Percentiles rank a stretch among this genome's conserved stretches.
Evolutionary conservation across 2,329 filamentous ascomycete species (phyloP).

Genomic region (Pseudocercospora vitis): DNA sequence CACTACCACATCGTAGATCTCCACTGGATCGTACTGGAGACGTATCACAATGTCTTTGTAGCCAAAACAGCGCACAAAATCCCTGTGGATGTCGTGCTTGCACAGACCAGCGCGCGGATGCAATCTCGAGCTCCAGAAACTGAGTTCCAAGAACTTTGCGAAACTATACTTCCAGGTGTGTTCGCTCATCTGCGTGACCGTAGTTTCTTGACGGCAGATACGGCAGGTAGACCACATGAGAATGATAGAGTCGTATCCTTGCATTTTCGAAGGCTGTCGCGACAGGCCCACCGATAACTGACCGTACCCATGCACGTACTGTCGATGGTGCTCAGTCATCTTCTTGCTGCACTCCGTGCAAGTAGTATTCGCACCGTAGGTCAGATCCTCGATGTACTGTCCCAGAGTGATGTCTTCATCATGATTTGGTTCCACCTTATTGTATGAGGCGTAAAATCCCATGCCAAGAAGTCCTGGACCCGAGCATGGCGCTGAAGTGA

Average conservation of each 20-base stretch:
- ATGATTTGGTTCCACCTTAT: slow-evolving; percentile 68
- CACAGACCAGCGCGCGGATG: slow-evolving; percentile 74
- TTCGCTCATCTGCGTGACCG: slow-evolving; percentile 85
- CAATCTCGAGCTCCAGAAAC: slow-evolving; percentile 89
- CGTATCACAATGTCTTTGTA: slow-evolving; percentile 81
- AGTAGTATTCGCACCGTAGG: slow-evolving; percentile 69
- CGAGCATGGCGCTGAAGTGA: slow-evolving; percentile 87
- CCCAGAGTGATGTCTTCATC: slow-evolving; percentile 87
- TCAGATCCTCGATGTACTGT: slow-evolving; percentile 91
- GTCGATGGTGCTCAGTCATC: slow-evolving; percentile 90
- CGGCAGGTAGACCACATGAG: slow-evolving; percentile 99
- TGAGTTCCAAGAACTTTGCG: slow-evolving; percentile 95
- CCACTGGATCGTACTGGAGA: slow-evolving; percentile 89
- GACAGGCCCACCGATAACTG: slow-evolving; percentile 91
- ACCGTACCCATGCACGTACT: slow-evolving; percentile 94
- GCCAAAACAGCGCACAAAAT: slow-evolving; percentile 91
- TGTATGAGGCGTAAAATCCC: slow-evolving; percentile 84
- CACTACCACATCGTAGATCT: slow-evolving; percentile 90
- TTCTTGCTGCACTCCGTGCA: slow-evolving; percentile 83
- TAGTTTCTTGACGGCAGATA: slow-evolving; percentile 84
- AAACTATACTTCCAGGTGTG: slow-evolving; percentile 98
- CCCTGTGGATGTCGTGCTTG: slow-evolving; percentile 85
- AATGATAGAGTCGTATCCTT: slow-evolving; percentile 70
- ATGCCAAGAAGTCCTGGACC: slow-evolving; percentile 89
- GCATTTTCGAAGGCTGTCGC: slow-evolving; percentile 65